Evolutionary conservation across 192 early-diverging fungal genomes (phyloP), one percentile per base, ranked within the genome.

Genomic region (Coemansia sp.): DNA sequence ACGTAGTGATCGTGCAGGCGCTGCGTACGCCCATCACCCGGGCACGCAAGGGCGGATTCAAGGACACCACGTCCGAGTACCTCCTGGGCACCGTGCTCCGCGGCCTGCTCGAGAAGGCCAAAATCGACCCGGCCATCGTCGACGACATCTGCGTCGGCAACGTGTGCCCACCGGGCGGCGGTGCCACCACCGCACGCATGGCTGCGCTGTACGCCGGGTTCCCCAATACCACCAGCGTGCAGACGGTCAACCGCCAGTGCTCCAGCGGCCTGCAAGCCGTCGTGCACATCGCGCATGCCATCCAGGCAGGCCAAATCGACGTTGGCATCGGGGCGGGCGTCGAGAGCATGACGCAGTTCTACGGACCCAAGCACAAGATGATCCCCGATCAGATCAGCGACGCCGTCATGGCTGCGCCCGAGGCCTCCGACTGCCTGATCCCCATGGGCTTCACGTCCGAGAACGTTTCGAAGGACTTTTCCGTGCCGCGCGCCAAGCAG

Each of bases 361-460:
- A 96, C 62, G 88, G 91, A 14, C 71, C 71, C 43, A 85, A 89
- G 66, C 53, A 78, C 59, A 67, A 66, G 56, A 85, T 94, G 82
- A 83, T 90, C 39, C 66, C 84, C 42, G 82, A 90, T 59, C 80
- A 84, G 37, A 73, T 82, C 56, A 90, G 87, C 51, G 86, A 91
- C 42, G 84, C 85, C 53, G 88, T 97, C 46, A 81, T 87, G 55
- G 86, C 83, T 9, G 86, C 69, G 55, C 80, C 78, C 15, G 77
- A 87, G 46, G 88, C 86, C 55, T 87, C 87, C 40, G 92, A 96
- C 80, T 93, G 92, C 66, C 80, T 91, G 55, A 80, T 90, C 55
- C 91, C 91, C 27, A 93, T 93, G 91, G 91, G 91, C 59, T 88
- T 90, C 64, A 99, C 94, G 37, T 98, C 95, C 40, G 96, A 99